Evolutionary conservation across 129 eudicot species (phyloP), one percentile per base, ranked within the genome.

Genomic region (Helichrysum umbraculigerum): DNA sequence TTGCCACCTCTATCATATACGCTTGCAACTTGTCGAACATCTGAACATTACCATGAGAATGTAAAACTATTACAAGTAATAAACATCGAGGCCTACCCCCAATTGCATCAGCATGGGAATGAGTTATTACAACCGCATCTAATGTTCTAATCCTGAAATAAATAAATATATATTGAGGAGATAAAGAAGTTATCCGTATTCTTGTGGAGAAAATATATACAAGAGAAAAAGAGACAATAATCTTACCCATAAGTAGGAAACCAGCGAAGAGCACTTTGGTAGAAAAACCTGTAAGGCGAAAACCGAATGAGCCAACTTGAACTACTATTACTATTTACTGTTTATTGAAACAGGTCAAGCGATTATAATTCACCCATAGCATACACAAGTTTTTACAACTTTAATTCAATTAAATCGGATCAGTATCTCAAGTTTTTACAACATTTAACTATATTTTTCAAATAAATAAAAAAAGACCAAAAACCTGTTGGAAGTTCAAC

Each of bases 21-120:
- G 29, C 25, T 30, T 16, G 63, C 6, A 65, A 69, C 65, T 77
- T 6, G 63, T 25, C 29, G 29, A 41, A 25, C 0, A 25, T 25
- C 28, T 25, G 28, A 25, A 29, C 44, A n/a, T 66, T 22, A 50
- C 4, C 68, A 82, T 25, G 41, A 82, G 62, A 73, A 75, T 70
- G 77, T 75, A 76, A 47, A 71, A 81, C 68, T 50, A 52, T 79
- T 22, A 73, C 67, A 58, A 62, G 28, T 47, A 63, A 83, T 74
- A 82, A 76, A 74, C 68, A 74, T 72, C 75, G 82, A 72, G 85
- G 5, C 54, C 54, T 60, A 93, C 98, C 98, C 90, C 97, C 98
- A 85, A 93, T 93, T 72, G 97, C 98, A 85, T 93, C 98, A 82
- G 98, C 98, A 82, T 93, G 98, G 81, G 99, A 94, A 89, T 94